Conservation (phyloP, 2,329 filamentous ascomycete genomes). For the Cladosporium oxysporum region DNA sequence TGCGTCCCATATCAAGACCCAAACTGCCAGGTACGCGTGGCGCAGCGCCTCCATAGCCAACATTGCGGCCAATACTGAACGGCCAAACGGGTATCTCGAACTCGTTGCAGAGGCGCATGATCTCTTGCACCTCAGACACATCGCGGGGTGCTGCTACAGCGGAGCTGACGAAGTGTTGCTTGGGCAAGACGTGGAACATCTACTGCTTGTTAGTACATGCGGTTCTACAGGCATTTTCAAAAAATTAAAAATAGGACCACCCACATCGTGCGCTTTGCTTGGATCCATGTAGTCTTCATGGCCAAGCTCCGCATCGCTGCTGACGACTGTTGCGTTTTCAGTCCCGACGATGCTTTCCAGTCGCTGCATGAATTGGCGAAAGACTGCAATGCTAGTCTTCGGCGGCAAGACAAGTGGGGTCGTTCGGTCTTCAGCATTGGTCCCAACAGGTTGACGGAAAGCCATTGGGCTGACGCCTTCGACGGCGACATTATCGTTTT, state of each 20-base stretch:
- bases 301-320: constrained; percentile 32
- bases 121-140: constrained; percentile 49
- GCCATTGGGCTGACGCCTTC: constrained; percentile 11
- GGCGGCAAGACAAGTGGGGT: constrained; percentile 23
- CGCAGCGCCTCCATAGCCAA: constrained; percentile 58
- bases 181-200: constrained; percentile 21
- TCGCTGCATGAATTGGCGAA: constrained; percentile 22
- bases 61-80: constrained; percentile 52
- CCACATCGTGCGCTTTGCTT: constrained; percentile 26
- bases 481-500: background rate
- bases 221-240: background rate
- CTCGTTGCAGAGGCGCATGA: constrained; percentile 51
- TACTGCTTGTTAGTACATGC: background rate
- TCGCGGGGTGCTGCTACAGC: constrained; percentile 42
- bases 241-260: background rate
- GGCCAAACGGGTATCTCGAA: constrained; percentile 52
- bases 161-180: constrained; percentile 49
- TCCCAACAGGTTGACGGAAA: constrained; percentile 22
- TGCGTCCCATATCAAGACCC: constrained; percentile 53
- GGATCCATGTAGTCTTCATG: constrained; percentile 26
- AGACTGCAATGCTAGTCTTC: constrained; percentile 22
- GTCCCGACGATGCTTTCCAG: constrained; percentile 21
- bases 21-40: constrained; percentile 55
- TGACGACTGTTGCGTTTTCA: constrained; percentile 29
- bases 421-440: constrained; percentile 2